Conservation (phyloP, 192 early-diverging fungal genomes). For the Chytriomyces sp. region DNA sequence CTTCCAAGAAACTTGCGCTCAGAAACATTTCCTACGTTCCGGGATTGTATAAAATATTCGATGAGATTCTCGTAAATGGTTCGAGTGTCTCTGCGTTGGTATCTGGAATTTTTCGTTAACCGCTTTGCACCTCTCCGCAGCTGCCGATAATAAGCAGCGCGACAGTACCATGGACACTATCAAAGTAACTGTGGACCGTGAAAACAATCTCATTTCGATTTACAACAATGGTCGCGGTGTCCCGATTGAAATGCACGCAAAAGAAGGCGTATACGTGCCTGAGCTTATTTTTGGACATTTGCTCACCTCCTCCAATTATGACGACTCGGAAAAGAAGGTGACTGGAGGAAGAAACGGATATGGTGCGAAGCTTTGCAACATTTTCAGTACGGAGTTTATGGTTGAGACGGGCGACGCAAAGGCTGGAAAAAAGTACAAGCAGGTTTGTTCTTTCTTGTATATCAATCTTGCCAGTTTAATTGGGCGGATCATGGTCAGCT, state of each 20-base stretch:
- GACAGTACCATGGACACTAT: slow-evolving; percentile 87
- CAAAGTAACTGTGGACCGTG: slow-evolving; percentile 84
- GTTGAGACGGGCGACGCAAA: slow-evolving; percentile 87
- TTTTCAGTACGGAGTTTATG: slow-evolving; percentile 91
- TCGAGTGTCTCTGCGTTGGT: slow-evolving; percentile 3
- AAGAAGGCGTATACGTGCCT: slow-evolving; percentile 90
- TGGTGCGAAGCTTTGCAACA: slow-evolving; percentile 91
- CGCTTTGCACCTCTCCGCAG: slow-evolving; percentile 1
- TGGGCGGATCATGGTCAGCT: slow-evolving; percentile 33
- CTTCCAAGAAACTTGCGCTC: slow-evolving; percentile 52
- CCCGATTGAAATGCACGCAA: slow-evolving; percentile 89
- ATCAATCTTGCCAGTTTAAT: not conserved
- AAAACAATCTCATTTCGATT: slow-evolving; percentile 80
- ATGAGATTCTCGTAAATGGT: slow-evolving; percentile 97
- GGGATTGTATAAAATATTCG: slow-evolving; percentile 97
- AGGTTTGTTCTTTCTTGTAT: slow-evolving; percentile 52
- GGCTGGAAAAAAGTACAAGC: slow-evolving; percentile 75
- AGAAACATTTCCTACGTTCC: slow-evolving; percentile 75
- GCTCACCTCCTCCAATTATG: slow-evolving; percentile 95
- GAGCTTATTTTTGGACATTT: slow-evolving; percentile 98
- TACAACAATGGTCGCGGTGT: slow-evolving; percentile 95
- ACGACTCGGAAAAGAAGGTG: slow-evolving; percentile 92
- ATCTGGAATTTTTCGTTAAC: not conserved
- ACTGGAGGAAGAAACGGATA: slow-evolving; percentile 95
- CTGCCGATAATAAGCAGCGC: slow-evolving; percentile 92